A percentile compares a stretch with the other conserved stretches of the same genome.
Evolutionary conservation across 2,329 filamentous ascomycete species (phyloP).

Genomic region (Arachnomyces sp.): DNA sequence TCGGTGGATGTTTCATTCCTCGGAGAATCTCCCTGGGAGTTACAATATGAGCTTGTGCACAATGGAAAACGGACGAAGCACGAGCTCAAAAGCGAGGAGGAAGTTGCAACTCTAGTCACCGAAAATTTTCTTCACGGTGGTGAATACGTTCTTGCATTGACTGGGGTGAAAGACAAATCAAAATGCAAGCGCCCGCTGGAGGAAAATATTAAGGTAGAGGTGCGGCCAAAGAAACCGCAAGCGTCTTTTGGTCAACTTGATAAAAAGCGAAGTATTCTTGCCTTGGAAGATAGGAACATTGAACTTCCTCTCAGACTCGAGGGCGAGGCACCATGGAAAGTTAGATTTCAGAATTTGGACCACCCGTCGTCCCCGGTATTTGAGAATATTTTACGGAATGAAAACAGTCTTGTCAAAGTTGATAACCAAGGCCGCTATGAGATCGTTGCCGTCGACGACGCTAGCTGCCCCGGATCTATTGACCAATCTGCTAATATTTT

Average conservation of each 20-base stretch:
- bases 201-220: slow-evolving; percentile 75
- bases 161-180: slow-evolving; percentile 76
- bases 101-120: slow-evolving; percentile 66
- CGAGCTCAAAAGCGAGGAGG: slow-evolving; percentile 55
- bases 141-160: slow-evolving; percentile 80
- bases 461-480: slow-evolving; percentile 71
- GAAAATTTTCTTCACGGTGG: slow-evolving; percentile 69
- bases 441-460: slow-evolving; percentile 68
- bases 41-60: slow-evolving; percentile 91
- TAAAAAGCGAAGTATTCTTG: slow-evolving; percentile 64
- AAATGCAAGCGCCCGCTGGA: slow-evolving; percentile 81
- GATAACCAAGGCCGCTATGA: slow-evolving; percentile 67
- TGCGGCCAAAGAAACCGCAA: slow-evolving; percentile 80
- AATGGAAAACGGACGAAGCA: slow-evolving; percentile 74
- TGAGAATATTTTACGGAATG: slow-evolving; percentile 42
- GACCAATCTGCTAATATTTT: slow-evolving; percentile 69
- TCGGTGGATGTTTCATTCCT: slow-evolving; percentile 65
- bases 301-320: slow-evolving; percentile 76
- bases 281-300: slow-evolving; percentile 67
- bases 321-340: slow-evolving; percentile 75
- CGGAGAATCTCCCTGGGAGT: slow-evolving; percentile 77
- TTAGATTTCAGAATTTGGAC: slow-evolving; percentile 66
- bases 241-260: slow-evolving; percentile 81
- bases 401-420: slow-evolving; percentile 64
- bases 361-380: slow-evolving; percentile 41